Conservation (phyloP, 2,329 filamentous ascomycete species). For the Hypoxylon sp. region DNA sequence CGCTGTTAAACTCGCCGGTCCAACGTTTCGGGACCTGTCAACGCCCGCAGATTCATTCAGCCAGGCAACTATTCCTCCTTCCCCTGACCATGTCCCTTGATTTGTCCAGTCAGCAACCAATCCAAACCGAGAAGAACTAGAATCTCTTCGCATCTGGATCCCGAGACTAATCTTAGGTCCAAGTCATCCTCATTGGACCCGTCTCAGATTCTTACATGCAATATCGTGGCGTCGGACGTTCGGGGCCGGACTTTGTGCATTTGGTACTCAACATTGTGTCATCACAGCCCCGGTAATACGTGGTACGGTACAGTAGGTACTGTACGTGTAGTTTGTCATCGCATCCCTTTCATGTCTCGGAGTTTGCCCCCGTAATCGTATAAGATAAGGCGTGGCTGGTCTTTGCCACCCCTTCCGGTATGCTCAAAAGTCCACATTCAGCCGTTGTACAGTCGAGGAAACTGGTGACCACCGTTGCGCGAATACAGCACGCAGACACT, state of each 20-base stretch:
- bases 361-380: slow-evolving; percentile 37
- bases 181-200: slow-evolving; percentile 24
- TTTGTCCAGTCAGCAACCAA: slow-evolving; percentile 26
- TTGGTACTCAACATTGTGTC: slow-evolving; percentile 32
- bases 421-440: slow-evolving; percentile 61
- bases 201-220: slow-evolving; percentile 24
- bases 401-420: slow-evolving; percentile 55
- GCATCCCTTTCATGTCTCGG: slow-evolving; percentile 43
- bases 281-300: slow-evolving; percentile 27
- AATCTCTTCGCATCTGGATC: slow-evolving; percentile 19
- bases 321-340: slow-evolving; percentile 15
- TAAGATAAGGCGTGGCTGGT: slow-evolving; percentile 48
- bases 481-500: slow-evolving; percentile 46
- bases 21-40: slow-evolving; percentile 27
- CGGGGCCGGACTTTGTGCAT: slow-evolving; percentile 40
- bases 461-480: slow-evolving; percentile 53
- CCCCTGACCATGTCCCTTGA: slow-evolving; percentile 27
- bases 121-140: slow-evolving; percentile 21
- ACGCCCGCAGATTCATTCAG: slow-evolving; percentile 6
- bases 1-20: slow-evolving; percentile 20
- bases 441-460: slow-evolving; percentile 59
- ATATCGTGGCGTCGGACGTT: slow-evolving; percentile 14
- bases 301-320: slow-evolving; percentile 18
- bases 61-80: slow-evolving; percentile 6
- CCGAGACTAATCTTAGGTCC: slow-evolving; percentile 23